Evolutionary conservation across 768 basidiomycete species (phyloP), one percentile per base, ranked within the genome.

Genomic region (Hygrocybe coccinea): DNA sequence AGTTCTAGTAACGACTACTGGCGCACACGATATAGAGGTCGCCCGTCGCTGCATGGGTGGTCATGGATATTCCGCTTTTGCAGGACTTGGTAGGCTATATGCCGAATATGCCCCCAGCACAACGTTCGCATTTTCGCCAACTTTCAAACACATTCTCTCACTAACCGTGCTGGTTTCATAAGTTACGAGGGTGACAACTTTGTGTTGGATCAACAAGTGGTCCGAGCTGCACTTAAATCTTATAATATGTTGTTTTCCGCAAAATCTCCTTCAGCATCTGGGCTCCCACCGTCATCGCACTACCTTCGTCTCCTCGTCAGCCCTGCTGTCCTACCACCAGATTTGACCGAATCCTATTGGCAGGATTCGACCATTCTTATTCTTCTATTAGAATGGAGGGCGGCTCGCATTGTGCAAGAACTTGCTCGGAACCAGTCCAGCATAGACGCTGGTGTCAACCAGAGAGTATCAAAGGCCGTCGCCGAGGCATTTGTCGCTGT

Each of bases 121-220:
- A 22, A 88, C 87, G 82, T 86, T 10, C 38, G 21, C 15, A 34
- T 41, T 8, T 54, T 36, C 45, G 21, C 7, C 11, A 24, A n/a
- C 33, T 22, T 45, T 17, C 12, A 35, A n/a, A 19, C 3, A 46
- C n/a, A 14, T 15, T 15, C 35, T 24, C 34, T 22, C 14, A 5
- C 36, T 29, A 2, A 19, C 62, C 39, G 22, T 54, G 29, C 5
- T 35, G 64, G 33, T 33, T 37, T 15, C 33, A 41, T 0, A 57
- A 86, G 85, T 2, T 89, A 80, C 59, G 88, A 90, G 70, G 87
- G 88, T 12, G 89, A 91, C 63, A 90, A 91, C 64, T 89, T 79
- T 57, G 84, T 89, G 5, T 76, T 91, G 10, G 84, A 87, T 60
- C 76, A 81, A 47, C 89, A 91, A 68, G 86, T 88, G 34, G 81